A percentile compares a stretch with the other conserved stretches of the same genome.
Evolutionary conservation across 2,329 filamentous ascomycete species (phyloP).

Genomic region (Aureobasidium mangrovei): DNA sequence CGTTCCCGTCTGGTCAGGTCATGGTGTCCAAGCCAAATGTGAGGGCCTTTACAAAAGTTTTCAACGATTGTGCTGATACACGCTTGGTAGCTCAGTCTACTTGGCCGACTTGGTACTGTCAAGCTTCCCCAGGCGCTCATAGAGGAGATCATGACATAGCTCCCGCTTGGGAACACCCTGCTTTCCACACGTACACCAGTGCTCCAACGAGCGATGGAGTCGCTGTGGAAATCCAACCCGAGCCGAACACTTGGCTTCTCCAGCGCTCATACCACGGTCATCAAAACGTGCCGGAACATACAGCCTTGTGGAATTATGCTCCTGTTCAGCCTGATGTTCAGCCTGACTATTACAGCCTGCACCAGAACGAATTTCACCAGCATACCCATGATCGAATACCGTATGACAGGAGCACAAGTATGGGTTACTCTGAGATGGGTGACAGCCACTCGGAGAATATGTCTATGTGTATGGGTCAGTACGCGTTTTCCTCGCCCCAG

Average conservation of each 20-base stretch:
- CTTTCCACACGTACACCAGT: not conserved
- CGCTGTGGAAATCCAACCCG: not conserved
- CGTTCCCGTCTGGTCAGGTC: not conserved
- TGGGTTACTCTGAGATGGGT: not conserved
- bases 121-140: not conserved
- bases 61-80: not conserved
- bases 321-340: not conserved
- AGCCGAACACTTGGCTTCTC: not conserved
- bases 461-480: not conserved
- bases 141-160: not conserved
- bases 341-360: not conserved
- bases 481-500: not conserved
- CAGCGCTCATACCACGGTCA: constrained; percentile 1
- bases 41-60: not conserved
- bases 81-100: not conserved
- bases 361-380: not conserved
- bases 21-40: not conserved
- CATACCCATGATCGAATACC: not conserved
- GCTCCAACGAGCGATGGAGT: not conserved
- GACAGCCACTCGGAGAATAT: not conserved
- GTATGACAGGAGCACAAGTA: not conserved
- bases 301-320: not conserved
- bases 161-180: not conserved
- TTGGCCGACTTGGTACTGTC: not conserved
- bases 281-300: not conserved